Conservation (phyloP, 768 basidiomycete genomes). For the Mycena vulgaris region DNA sequence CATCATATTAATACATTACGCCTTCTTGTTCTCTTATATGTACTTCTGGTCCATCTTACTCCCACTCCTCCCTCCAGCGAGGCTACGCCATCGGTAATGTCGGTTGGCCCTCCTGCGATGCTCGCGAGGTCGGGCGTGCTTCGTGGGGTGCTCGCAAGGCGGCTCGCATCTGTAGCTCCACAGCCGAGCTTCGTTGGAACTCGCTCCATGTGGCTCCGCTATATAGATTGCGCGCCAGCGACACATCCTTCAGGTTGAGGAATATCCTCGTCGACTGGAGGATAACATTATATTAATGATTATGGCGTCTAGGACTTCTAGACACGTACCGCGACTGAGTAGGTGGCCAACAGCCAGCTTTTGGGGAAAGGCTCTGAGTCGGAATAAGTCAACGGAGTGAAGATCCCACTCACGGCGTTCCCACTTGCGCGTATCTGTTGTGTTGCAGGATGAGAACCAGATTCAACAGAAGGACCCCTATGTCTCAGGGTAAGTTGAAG, state of each 20-base stretch:
- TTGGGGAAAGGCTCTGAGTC: too few relatives aligned
- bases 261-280: conserved; percentile 25
- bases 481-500: neutral
- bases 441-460: conserved; percentile 11
- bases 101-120: neutral
- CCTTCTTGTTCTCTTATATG: too few relatives aligned
- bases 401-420: conserved; percentile 11
- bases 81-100: neutral
- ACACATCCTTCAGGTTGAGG: conserved; percentile 17
- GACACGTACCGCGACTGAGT: conserved; percentile 21
- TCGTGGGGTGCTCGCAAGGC: neutral
- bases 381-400: too few relatives aligned
- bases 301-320: neutral
- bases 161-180: neutral
- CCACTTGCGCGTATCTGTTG: conserved; percentile 19
- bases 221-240: neutral
- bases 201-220: conserved; percentile 13
- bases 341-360: conserved; percentile 27
- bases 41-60: too few relatives aligned
- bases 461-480: conserved; percentile 18
- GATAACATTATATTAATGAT: too few relatives aligned
- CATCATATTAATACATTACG: too few relatives aligned
- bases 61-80: too few relatives aligned
- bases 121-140: neutral
- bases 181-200: neutral